Evolutionary conservation across 352 stramenopile species (phyloP).

Genomic region (Phytophthora citrophthora): DNA sequence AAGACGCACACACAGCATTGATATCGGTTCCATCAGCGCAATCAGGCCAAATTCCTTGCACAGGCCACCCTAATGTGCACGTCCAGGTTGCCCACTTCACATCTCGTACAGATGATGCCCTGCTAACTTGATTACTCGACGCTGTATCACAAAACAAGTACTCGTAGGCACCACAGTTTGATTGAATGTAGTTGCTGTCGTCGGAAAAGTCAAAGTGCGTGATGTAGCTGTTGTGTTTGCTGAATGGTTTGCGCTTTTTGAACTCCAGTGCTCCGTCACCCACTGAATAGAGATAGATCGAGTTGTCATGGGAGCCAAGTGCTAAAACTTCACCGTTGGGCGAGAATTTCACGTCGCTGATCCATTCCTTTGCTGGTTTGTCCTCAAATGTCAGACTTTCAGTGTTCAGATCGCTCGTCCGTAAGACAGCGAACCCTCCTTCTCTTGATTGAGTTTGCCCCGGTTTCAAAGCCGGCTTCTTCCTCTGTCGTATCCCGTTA

Average conservation of each 20-base stretch:
- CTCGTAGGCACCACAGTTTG: constrained; percentile 90
- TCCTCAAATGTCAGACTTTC: constrained; percentile 62
- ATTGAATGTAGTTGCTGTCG: constrained; percentile 73
- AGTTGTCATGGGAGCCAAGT: constrained; percentile 79
- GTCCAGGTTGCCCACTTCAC: constrained; percentile 91
- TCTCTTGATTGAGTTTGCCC: constrained; percentile 46
- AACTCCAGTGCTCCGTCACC: constrained; percentile 28
- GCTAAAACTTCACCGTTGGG: constrained; percentile 51
- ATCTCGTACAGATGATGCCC: constrained; percentile 77
- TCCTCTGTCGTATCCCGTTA: constrained; percentile 49
- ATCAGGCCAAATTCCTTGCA: constrained; percentile 91
- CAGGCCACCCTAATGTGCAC: constrained; percentile 89
- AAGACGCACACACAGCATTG: constrained; percentile 76
- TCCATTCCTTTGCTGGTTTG: constrained; percentile 70
- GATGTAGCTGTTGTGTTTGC: constrained; percentile 83
- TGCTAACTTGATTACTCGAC: constrained; percentile 84
- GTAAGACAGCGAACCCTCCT: constrained; percentile 54
- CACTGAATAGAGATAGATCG: constrained; percentile 69
- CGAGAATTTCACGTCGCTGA: constrained; percentile 83
- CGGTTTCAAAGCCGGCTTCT: constrained; percentile 21
- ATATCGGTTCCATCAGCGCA: constrained; percentile 86
- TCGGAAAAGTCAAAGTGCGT: constrained; percentile 87
- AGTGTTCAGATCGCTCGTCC: constrained; percentile 22
- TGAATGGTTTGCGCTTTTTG: constrained; percentile 77
- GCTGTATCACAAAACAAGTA: constrained; percentile 89